Percentiles rank a stretch among this genome's conserved stretches.
Evolutionary conservation across 805 yeast genomes (phyloP).

Genomic region (Candida loeiensis): DNA sequence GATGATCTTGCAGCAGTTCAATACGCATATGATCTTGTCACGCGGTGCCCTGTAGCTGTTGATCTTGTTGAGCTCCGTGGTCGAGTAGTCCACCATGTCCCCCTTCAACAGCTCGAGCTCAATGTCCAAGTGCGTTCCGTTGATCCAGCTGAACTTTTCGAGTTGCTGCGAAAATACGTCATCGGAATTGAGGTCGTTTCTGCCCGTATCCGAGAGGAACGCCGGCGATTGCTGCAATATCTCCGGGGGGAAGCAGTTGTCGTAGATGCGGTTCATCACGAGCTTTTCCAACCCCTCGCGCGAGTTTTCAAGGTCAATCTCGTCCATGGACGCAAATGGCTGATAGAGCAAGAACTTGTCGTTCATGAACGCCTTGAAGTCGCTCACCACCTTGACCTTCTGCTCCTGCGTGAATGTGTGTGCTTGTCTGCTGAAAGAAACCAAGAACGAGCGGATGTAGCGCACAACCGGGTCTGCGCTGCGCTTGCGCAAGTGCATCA

Average conservation of each 20-base stretch:
- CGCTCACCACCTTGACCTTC: constrained; percentile 70
- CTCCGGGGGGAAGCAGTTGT: constrained; percentile 75
- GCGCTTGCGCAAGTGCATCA: constrained; percentile 64
- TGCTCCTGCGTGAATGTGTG: constrained; percentile 66
- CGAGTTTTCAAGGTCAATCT: constrained; percentile 61
- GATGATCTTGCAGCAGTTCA: constrained; percentile 89
- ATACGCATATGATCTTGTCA: constrained; percentile 85
- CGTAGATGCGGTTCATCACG: constrained; percentile 81
- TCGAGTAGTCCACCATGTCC: constrained; percentile 50
- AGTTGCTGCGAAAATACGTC: constrained; percentile 46
- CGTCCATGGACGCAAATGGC: constrained; percentile 68
- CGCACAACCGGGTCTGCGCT: constrained; percentile 86
- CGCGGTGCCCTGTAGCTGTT: constrained; percentile 88
- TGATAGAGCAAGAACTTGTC: constrained; percentile 58
- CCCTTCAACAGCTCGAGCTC: constrained; percentile 34
- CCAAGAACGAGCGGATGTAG: constrained; percentile 79
- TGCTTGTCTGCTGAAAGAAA: constrained; percentile 63
- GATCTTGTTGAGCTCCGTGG: constrained; percentile 71
- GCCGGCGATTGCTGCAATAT: constrained; percentile 32
- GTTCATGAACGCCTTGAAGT: constrained; percentile 71
- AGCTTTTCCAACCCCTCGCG: constrained; percentile 91
- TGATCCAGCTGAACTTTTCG: constrained; percentile 66
- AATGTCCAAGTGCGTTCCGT: constrained; percentile 77
- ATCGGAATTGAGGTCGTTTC: constrained; percentile 64
- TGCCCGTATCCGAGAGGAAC: constrained; percentile 41